Conservation (phyloP, 1,284 basidiomycete species). For the Cronartium ribicola region DNA sequence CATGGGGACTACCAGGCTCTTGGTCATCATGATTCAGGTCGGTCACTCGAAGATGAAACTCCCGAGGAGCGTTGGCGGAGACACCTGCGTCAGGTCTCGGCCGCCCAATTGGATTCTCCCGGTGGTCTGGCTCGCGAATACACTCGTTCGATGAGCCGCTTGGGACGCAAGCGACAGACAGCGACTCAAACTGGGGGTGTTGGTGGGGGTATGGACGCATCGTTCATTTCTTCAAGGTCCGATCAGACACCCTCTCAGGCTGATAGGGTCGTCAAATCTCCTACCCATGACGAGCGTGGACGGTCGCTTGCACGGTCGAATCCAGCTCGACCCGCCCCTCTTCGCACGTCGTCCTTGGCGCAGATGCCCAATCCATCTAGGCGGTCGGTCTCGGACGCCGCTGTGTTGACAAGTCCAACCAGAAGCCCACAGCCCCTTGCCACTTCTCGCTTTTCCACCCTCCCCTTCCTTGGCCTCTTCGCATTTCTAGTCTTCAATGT, state of each 20-base stretch:
- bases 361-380: background rate
- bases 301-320: background rate
- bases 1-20: background rate
- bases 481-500: conserved; percentile 1
- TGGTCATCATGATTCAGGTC: background rate
- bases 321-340: background rate
- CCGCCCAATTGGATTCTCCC: background rate
- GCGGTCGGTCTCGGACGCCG: background rate
- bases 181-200: background rate
- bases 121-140: background rate
- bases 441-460: background rate
- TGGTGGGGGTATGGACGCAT: conserved; percentile 3
- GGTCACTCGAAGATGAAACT: background rate
- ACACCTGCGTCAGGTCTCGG: conserved; percentile 1
- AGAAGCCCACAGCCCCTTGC: background rate
- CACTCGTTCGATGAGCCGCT: background rate
- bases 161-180: background rate
- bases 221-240: background rate
- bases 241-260: background rate
- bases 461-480: background rate
- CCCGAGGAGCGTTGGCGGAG: background rate
- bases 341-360: background rate
- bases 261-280: background rate
- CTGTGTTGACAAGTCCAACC: background rate
- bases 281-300: background rate